These are phyloP conservation scores for Exobasidium rhododendri DNA, from an alignment of 1,284 basidiomycete genomes.

Conservation along the genomic window DNA sequence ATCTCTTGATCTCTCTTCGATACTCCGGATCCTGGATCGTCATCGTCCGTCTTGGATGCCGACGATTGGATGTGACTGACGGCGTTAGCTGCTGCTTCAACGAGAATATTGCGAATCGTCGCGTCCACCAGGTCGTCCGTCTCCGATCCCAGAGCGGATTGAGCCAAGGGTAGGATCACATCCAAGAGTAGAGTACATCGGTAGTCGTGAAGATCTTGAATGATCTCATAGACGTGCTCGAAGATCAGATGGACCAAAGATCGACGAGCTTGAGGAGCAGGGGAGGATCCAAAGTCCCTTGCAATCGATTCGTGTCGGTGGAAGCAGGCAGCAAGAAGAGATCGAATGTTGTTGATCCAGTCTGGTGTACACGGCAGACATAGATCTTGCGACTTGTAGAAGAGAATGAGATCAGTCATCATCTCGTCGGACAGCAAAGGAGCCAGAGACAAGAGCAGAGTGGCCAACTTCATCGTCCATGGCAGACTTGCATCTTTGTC, in stretches of 20 bases:
- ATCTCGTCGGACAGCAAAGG: slow-evolving; percentile 44
- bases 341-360: slow-evolving; percentile 46
- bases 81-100: slow-evolving; percentile 44
- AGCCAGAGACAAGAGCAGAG: slow-evolving; percentile 42
- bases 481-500: slow-evolving; percentile 20
- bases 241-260: slow-evolving; percentile 42
- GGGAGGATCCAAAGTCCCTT: background rate
- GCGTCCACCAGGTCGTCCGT: slow-evolving; percentile 29
- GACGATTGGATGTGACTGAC: slow-evolving; percentile 19
- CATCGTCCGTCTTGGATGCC: background rate
- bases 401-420: slow-evolving; percentile 40
- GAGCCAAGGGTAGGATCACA: slow-evolving; percentile 42
- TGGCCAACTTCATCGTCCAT: slow-evolving; percentile 40
- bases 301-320: slow-evolving; percentile 26
- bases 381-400: slow-evolving; percentile 41
- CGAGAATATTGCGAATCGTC: slow-evolving; percentile 35
- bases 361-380: slow-evolving; percentile 46
- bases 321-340: slow-evolving; percentile 46
- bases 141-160: slow-evolving; percentile 35
- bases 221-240: slow-evolving; percentile 44
- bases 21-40: slow-evolving; percentile 23
- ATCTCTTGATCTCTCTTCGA: slow-evolving; percentile 20
- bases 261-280: slow-evolving; percentile 25
- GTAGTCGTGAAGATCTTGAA: slow-evolving; percentile 43
- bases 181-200: slow-evolving; percentile 39